Percentiles rank a stretch among this genome's conserved stretches.
Evolutionary conservation across 1,139 yeast genomes (phyloP).

Genomic region (Saccharomyces hybrid): DNA sequence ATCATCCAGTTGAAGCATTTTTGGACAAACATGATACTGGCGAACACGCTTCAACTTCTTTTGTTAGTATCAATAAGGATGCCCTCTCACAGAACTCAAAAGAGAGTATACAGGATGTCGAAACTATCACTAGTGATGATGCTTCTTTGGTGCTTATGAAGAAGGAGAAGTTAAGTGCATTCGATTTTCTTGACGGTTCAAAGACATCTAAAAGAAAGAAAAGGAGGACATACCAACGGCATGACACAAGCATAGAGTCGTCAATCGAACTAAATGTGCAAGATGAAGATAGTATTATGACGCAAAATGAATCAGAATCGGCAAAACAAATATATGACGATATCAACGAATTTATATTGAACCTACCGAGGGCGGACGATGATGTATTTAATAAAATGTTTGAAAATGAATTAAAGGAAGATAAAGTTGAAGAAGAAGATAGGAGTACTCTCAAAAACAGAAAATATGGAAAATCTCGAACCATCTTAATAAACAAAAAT

Average conservation of each 20-base stretch:
- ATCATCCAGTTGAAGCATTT: background rate
- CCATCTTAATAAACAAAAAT: conserved; percentile 10
- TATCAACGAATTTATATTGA: conserved; percentile 10
- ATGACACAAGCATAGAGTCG: conserved; percentile 1
- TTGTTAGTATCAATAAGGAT: background rate
- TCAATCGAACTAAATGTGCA: background rate
- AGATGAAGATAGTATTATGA: background rate
- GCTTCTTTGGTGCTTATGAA: background rate
- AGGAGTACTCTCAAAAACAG: background rate
- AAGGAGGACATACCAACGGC: conserved; percentile 16
- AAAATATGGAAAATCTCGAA: conserved; percentile 13
- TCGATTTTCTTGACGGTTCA: conserved; percentile 17
- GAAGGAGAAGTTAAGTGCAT: conserved; percentile 9
- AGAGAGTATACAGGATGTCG: background rate
- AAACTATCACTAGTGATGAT: background rate
- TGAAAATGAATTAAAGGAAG: conserved; percentile 4
- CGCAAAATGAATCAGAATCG: conserved; percentile 1
- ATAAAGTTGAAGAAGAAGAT: background rate
- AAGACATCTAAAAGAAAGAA: conserved; percentile 10
- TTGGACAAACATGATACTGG: background rate
- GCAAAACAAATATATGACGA: conserved; percentile 10
- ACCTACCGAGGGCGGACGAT: conserved; percentile 8
- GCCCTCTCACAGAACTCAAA: background rate
- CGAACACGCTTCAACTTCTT: background rate
- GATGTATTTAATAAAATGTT: conserved; percentile 6